phyloP scores from a whole-genome alignment of 495 filamentous ascomycete species.

The Penicillium herquei region DNA sequence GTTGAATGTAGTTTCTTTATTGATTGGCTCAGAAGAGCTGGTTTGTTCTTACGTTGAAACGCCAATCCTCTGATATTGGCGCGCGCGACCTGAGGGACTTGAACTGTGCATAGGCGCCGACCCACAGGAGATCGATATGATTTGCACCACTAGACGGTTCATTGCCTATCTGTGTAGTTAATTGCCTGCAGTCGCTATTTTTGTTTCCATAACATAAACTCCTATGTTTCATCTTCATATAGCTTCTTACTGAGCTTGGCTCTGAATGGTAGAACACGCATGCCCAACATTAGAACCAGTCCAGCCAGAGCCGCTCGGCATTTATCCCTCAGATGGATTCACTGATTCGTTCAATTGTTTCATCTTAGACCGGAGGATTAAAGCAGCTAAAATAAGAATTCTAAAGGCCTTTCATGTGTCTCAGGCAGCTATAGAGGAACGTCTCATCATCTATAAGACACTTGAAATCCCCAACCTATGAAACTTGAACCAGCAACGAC shows the following conservation, averaged over 20 bases:
- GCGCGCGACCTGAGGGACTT: constrained; percentile 20
- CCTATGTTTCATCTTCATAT: constrained; percentile 18
- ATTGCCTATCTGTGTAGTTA: background rate
- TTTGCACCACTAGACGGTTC: background rate
- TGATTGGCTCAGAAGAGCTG: constrained; percentile 16
- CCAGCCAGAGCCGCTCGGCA: constrained; percentile 11
- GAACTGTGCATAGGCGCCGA: constrained; percentile 7
- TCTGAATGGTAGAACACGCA: constrained; percentile 17
- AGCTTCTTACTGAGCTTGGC: background rate
- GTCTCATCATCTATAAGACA: constrained; percentile 21
- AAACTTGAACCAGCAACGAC: constrained; percentile 9
- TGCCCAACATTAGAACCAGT: constrained; percentile 11
- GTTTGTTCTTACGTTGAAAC: constrained; percentile 12
- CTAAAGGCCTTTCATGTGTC: too few relatives aligned
- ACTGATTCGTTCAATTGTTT: constrained; percentile 18
- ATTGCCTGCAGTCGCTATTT: constrained; percentile 8
- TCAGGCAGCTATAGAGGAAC: too few relatives aligned
- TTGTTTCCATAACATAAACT: background rate
- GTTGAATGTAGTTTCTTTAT: background rate
- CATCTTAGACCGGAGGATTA: constrained; percentile 7
- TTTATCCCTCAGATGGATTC: constrained; percentile 1
- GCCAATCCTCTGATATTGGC: constrained; percentile 12
- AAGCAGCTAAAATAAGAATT: too few relatives aligned
- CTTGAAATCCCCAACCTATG: background rate
- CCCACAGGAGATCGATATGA: background rate